These are phyloP conservation scores for Eimeria tenella DNA, from an alignment of 169 alveolate species.

Conservation along the genomic window DNA sequence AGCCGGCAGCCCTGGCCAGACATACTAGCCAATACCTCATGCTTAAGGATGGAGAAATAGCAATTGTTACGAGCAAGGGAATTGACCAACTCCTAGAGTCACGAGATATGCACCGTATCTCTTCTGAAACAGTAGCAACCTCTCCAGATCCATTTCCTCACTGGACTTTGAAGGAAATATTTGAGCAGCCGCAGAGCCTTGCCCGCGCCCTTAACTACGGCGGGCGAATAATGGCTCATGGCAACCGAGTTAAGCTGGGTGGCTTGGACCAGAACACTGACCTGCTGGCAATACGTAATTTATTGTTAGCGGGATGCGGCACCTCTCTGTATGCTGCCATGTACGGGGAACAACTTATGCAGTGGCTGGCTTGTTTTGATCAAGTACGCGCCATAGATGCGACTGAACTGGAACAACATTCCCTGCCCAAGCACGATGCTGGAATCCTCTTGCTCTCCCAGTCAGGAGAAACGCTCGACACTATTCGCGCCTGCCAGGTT, in stretches of 20 bases:
- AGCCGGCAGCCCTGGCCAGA: conserved; percentile 95
- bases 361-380: conserved; percentile 88
- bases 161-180: conserved; percentile 95
- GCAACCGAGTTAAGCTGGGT: conserved; percentile 88
- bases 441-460: conserved; percentile 95
- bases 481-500: conserved; percentile 85
- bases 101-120: conserved; percentile 81
- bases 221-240: conserved; percentile 87
- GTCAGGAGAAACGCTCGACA: conserved; percentile 98
- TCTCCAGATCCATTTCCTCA: conserved; percentile 92
- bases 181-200: conserved; percentile 91
- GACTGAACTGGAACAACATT: conserved; percentile 88
- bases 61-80: conserved; percentile 88
- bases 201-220: conserved; percentile 90
- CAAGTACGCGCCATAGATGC: conserved; percentile 93
- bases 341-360: conserved; percentile 93
- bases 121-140: conserved; percentile 84
- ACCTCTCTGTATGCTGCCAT: conserved; percentile 94
- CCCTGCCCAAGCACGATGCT: conserved; percentile 85
- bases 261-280: conserved; percentile 89
- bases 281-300: conserved; percentile 85
- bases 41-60: conserved; percentile 93
- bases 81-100: conserved; percentile 85
- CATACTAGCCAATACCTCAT: conserved; percentile 94
- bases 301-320: conserved; percentile 96